Conservation (phyloP, 139 green algal genomes). For the Pseudopediastrum boryanum region DNA sequence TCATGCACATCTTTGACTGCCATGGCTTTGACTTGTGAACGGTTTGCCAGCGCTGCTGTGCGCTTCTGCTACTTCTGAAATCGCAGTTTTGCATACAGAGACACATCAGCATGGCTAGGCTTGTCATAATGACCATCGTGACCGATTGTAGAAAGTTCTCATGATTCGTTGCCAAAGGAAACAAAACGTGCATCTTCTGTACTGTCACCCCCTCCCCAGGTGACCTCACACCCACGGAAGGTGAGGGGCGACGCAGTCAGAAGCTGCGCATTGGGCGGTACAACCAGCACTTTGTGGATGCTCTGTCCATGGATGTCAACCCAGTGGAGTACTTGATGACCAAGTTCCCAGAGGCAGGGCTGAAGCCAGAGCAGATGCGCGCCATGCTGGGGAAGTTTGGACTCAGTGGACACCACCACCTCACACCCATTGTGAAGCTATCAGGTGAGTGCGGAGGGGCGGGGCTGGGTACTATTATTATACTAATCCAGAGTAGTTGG, state of each 20-base stretch:
- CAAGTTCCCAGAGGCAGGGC: constrained; percentile 61
- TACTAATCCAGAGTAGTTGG: no score
- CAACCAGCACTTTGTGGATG: constrained; percentile 97
- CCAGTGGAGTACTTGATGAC: constrained; percentile 94
- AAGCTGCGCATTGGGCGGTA: constrained; percentile 97
- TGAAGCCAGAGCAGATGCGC: constrained; percentile 92
- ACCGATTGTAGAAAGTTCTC: no score
- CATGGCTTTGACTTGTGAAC: no score
- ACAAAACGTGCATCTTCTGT: no score
- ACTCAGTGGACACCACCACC: constrained; percentile 93
- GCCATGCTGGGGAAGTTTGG: constrained; percentile 95
- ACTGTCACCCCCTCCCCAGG: constrained; percentile 50
- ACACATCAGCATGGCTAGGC: no score
- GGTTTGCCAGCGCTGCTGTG: no score
- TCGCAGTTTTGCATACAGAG: no score
- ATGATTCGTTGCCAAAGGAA: no score
- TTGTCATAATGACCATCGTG: no score
- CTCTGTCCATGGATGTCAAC: constrained; percentile 92
- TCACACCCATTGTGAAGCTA: constrained; percentile 96
- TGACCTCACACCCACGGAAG: constrained; percentile 87
- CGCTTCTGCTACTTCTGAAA: no score
- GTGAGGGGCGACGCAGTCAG: constrained; percentile 87
- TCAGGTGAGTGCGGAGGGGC: constrained; percentile 52
- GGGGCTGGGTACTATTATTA: not conserved
- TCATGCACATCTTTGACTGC: no score